These are phyloP conservation scores for Aspergillus heteromorphus DNA, from an alignment of 495 filamentous ascomycete genomes.

Conservation along the genomic window DNA sequence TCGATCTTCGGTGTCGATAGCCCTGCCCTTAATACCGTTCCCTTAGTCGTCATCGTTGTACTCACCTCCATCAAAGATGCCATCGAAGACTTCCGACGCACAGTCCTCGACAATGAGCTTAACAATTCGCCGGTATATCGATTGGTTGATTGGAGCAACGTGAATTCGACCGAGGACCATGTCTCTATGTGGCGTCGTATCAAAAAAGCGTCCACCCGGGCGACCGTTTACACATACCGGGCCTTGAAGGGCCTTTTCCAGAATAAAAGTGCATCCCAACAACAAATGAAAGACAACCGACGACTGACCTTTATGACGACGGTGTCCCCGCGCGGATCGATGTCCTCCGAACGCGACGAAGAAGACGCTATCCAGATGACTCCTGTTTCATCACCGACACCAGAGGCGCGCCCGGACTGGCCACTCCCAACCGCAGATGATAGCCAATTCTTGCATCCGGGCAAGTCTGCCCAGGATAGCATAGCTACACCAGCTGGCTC, in stretches of 20 bases:
- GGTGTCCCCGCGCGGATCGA: conserved; percentile 52
- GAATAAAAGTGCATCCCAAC: conserved; percentile 32
- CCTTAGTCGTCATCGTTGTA: conserved; percentile 89
- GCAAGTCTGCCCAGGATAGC: conserved; percentile 29
- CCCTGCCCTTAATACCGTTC: conserved; percentile 83
- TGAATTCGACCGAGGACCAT: conserved; percentile 84
- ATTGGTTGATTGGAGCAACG: conserved; percentile 82
- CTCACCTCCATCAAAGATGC: conserved; percentile 92
- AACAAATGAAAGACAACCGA: conserved; percentile 39
- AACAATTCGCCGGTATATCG: conserved; percentile 96
- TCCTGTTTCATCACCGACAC: conserved; percentile 77
- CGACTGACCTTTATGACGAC: conserved; percentile 64
- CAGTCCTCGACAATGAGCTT: conserved; percentile 84
- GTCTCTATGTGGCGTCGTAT: conserved; percentile 80
- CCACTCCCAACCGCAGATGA: conserved; percentile 20
- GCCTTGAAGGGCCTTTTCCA: conserved; percentile 39
- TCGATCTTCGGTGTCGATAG: conserved; percentile 91
- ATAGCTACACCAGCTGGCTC: conserved; percentile 20
- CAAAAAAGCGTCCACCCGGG: conserved; percentile 81
- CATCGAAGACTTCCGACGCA: conserved; percentile 96
- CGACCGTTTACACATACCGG: conserved; percentile 53
- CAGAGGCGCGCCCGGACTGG: conserved; percentile 44
- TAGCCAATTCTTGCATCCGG: conserved; percentile 29
- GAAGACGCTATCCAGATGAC: conserved; percentile 83
- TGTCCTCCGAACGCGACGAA: conserved; percentile 53